phyloP scores from a whole-genome alignment of 192 early-diverging fungal genomes.

The Linnemannia hyalina region DNA sequence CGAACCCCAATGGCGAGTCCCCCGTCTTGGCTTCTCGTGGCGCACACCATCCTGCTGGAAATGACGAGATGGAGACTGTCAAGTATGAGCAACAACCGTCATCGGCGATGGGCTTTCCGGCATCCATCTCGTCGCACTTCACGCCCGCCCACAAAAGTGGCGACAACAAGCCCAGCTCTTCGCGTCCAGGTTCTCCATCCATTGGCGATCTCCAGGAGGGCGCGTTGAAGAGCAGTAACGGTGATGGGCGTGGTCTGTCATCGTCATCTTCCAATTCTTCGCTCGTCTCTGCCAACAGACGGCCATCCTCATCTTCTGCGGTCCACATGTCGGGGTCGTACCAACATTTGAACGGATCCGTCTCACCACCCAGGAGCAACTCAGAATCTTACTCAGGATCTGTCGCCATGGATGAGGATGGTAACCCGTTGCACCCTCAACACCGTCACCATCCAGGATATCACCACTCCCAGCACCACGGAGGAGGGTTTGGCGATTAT shows the following conservation, averaged over 20 bases:
- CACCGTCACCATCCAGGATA: background rate
- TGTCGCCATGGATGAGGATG: constrained; percentile 21
- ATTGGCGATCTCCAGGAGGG: background rate
- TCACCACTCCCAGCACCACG: background rate
- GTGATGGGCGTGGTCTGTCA: background rate
- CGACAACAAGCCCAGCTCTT: background rate
- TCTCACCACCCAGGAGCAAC: constrained; percentile 17
- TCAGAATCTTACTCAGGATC: constrained; percentile 11
- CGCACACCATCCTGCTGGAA: too few relatives aligned
- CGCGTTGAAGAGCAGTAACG: background rate
- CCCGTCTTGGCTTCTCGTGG: constrained; percentile 11
- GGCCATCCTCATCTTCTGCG: background rate
- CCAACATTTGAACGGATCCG: constrained; percentile 26
- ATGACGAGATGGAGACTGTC: background rate
- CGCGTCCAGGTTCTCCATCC: constrained; percentile 7
- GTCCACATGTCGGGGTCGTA: constrained; percentile 11
- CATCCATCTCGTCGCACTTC: constrained; percentile 39
- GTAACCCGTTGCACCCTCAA: background rate
- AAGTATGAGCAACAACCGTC: background rate
- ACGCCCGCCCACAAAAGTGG: background rate
- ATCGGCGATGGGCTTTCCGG: constrained; percentile 12
- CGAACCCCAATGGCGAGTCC: constrained; percentile 44
- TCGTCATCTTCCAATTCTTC: constrained; percentile 15
- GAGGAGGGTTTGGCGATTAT: background rate
- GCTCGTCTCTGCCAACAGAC: background rate